Conservation (phyloP, 2,329 filamentous ascomycete species). For the Torrubiellomyces zombiae region DNA sequence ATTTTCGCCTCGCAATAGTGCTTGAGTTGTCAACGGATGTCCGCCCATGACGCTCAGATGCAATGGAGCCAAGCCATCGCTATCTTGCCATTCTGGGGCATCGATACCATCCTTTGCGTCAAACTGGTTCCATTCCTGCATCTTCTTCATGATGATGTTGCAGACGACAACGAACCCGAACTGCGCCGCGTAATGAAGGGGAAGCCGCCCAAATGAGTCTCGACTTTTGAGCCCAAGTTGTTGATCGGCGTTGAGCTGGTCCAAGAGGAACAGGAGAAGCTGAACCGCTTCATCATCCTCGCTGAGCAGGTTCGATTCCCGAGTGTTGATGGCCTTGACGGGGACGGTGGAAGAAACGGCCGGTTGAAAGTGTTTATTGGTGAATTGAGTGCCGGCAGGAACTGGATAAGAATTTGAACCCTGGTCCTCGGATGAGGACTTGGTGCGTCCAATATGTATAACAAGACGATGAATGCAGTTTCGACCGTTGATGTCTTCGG, state of each 20-base stretch:
- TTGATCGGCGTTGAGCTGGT: constrained; percentile 51
- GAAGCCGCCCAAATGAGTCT: constrained; percentile 69
- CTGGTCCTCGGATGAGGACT: constrained; percentile 32
- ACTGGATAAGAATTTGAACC: constrained; percentile 34
- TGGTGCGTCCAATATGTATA: constrained; percentile 76
- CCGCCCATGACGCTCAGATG: constrained; percentile 87
- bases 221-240: constrained; percentile 47
- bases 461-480: constrained; percentile 89
- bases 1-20: constrained; percentile 64
- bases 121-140: constrained; percentile 82
- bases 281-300: constrained; percentile 62
- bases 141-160: constrained; percentile 68
- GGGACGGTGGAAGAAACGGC: constrained; percentile 49
- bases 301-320: constrained; percentile 49
- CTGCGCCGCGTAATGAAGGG: constrained; percentile 85
- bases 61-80: constrained; percentile 76
- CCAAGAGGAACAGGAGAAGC: constrained; percentile 45
- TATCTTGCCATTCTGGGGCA: constrained; percentile 75
- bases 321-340: constrained; percentile 42
- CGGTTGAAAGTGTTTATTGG: constrained; percentile 62
- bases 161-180: constrained; percentile 89
- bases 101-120: constrained; percentile 76
- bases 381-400: constrained; percentile 35
- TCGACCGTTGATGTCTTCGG: constrained; percentile 82
- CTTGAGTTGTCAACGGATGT: constrained; percentile 70